Evolutionary conservation across 495 filamentous ascomycete species (phyloP).

Genomic region (Hyaloscypha hepaticicola): DNA sequence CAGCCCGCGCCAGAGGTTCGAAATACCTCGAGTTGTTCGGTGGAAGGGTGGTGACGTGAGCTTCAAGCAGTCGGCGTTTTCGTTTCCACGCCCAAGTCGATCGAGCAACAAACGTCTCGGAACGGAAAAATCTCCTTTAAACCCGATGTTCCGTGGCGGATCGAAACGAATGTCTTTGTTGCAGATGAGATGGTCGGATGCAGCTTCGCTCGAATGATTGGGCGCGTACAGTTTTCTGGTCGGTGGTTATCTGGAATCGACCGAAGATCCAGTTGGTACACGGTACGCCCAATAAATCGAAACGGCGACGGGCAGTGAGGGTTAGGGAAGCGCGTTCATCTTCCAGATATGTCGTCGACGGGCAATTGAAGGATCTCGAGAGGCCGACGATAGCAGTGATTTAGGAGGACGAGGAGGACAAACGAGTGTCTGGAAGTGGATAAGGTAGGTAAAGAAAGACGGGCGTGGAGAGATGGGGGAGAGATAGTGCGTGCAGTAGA

Average conservation of each 20-base stretch:
- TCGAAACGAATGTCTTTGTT: constrained; percentile 19
- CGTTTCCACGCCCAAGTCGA: constrained; percentile 8
- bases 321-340: neutral
- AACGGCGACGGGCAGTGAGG: neutral
- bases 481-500: too few relatives aligned
- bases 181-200: constrained; percentile 7
- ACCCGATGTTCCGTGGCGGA: constrained; percentile 15
- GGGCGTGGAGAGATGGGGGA: too few relatives aligned
- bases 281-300: neutral
- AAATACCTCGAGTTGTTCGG: constrained; percentile 3
- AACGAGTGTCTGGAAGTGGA: constrained; percentile 8
- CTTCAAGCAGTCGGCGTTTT: constrained; percentile 11
- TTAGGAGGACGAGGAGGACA: neutral
- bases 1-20: constrained; percentile 9
- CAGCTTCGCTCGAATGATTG: neutral
- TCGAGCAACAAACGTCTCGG: constrained; percentile 16
- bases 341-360: neutral
- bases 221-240: constrained; percentile 1
- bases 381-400: neutral
- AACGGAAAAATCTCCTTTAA: constrained; percentile 1
- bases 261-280: neutral
- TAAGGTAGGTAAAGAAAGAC: constrained; percentile 3
- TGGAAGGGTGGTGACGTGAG: constrained; percentile 11
- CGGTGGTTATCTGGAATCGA: neutral
- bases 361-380: neutral